phyloP scores from a whole-genome alignment of 2,329 filamentous ascomycete genomes.

The Truncatella angustata region DNA sequence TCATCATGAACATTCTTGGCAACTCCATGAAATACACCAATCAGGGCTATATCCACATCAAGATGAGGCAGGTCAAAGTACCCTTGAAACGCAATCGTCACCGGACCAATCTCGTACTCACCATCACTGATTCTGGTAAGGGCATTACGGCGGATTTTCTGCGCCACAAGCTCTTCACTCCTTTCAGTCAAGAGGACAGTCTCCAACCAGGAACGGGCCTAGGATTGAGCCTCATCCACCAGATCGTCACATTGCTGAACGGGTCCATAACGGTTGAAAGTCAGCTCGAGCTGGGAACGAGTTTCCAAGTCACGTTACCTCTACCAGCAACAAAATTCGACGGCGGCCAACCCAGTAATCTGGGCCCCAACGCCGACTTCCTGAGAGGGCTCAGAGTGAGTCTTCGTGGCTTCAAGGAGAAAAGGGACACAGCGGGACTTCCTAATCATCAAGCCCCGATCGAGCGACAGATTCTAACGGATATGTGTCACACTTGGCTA shows the following conservation, averaged over 20 bases:
- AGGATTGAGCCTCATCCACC: constrained; percentile 63
- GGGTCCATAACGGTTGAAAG: constrained; percentile 19
- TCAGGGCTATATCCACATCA: constrained; percentile 27
- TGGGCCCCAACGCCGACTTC: neutral
- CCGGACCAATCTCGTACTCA: constrained; percentile 6
- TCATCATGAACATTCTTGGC: constrained; percentile 62
- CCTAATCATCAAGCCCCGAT: constrained; percentile 5
- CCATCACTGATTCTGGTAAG: constrained; percentile 56
- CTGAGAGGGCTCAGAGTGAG: constrained; percentile 26
- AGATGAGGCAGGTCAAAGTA: constrained; percentile 14
- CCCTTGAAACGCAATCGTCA: constrained; percentile 13
- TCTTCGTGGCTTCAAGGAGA: constrained; percentile 17
- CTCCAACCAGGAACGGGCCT: constrained; percentile 61
- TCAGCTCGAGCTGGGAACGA: constrained; percentile 27
- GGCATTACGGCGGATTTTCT: constrained; percentile 65
- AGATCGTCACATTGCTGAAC: constrained; percentile 38
- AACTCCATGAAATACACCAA: constrained; percentile 62
- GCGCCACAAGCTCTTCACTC: constrained; percentile 57
- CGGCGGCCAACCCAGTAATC: neutral
- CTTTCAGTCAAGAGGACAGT: constrained; percentile 63
- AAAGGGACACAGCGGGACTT: neutral
- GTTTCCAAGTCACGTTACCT: constrained; percentile 30
- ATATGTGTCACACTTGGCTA: constrained; percentile 33
- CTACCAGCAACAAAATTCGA: constrained; percentile 13
- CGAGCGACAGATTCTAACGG: constrained; percentile 17